A percentile compares a stretch with the other conserved stretches of the same genome.
These are phyloP conservation scores for Pogostemon cablin DNA, from an alignment of 257 asterid species.

Conservation along the genomic window DNA sequence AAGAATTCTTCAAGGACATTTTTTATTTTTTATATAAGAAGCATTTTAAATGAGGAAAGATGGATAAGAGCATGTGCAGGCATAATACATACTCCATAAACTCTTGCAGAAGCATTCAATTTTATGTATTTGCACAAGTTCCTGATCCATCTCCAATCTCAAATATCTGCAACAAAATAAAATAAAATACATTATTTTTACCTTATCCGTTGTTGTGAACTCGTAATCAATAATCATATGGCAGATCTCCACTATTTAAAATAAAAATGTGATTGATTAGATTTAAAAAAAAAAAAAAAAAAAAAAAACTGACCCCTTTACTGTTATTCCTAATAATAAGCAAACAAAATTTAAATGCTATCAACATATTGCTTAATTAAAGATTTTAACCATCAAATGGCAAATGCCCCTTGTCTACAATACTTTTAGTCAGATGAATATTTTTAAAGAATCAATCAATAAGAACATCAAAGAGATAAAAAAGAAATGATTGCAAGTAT, in stretches of 20 bases:
- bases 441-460: slow-evolving; percentile 6
- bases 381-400: neutral
- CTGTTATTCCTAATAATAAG: neutral
- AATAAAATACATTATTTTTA: slow-evolving; percentile 20
- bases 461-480: slow-evolving; percentile 14
- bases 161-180: slow-evolving; percentile 64
- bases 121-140: slow-evolving; percentile 93
- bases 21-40: slow-evolving; percentile 4
- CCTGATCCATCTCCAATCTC: slow-evolving; percentile 99
- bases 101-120: slow-evolving; percentile 93
- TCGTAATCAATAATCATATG: slow-evolving; percentile 3
- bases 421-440: neutral
- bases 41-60: slow-evolving; percentile 1
- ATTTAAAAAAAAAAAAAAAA: neutral
- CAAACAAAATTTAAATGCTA: neutral
- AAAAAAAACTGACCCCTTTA: neutral
- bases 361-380: neutral
- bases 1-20: neutral
- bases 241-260: neutral
- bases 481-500: too few relatives aligned
- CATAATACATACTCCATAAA: slow-evolving; percentile 77
- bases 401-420: neutral
- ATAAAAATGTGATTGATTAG: neutral
- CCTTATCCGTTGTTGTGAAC: neutral
- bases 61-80: slow-evolving; percentile 12